These are phyloP conservation scores for Fusarium xylarioides DNA, from an alignment of 2,329 filamentous ascomycete species.

Conservation along the genomic window DNA sequence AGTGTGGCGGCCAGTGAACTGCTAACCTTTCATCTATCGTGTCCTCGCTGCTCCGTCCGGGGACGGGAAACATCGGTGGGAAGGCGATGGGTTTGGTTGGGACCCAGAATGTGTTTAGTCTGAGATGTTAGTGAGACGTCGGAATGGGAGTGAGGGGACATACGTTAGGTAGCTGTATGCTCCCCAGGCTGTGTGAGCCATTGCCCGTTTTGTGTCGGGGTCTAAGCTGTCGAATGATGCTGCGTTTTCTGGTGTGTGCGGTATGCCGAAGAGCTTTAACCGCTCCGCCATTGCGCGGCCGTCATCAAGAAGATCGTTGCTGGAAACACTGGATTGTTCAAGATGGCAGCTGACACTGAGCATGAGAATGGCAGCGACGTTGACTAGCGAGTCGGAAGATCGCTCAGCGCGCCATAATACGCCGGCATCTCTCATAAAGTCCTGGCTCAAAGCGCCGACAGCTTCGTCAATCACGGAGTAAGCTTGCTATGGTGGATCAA, in stretches of 20 bases:
- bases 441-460: constrained; percentile 1
- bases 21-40: constrained; percentile 24
- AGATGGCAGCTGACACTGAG: constrained; percentile 17
- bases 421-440: constrained; percentile 17
- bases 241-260: constrained; percentile 15
- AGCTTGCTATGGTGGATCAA: constrained; percentile 10
- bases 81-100: constrained; percentile 7
- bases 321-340: background rate
- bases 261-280: constrained; percentile 11
- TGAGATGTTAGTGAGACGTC: background rate
- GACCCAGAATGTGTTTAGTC: constrained; percentile 20
- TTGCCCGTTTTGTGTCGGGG: constrained; percentile 8
- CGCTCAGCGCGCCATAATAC: constrained; percentile 27
- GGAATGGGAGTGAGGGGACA: background rate
- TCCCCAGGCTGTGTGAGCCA: constrained; percentile 12
- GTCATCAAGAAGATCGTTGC: constrained; percentile 10
- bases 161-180: constrained; percentile 28
- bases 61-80: constrained; percentile 25
- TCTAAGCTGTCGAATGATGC: constrained; percentile 3
- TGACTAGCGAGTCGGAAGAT: constrained; percentile 18
- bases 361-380: constrained; percentile 28
- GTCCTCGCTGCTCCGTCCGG: constrained; percentile 5
- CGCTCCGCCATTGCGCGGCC: constrained; percentile 16
- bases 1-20: constrained; percentile 24
- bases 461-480: constrained; percentile 13